These are phyloP conservation scores for Gentiana straminea DNA, from an alignment of 257 asterid species.

Conservation along the genomic window DNA sequence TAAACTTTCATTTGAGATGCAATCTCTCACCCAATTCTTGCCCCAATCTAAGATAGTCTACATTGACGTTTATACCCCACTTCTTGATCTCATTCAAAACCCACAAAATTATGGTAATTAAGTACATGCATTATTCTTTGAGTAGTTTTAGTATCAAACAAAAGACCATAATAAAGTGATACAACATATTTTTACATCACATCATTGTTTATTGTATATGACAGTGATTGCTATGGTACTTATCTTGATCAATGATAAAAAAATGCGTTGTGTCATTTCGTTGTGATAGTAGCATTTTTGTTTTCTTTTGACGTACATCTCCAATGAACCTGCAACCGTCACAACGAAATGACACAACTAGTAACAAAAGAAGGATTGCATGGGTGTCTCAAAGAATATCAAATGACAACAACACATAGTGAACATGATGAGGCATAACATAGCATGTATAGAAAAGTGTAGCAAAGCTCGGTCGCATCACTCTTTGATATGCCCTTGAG, in stretches of 20 bases:
- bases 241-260: neutral
- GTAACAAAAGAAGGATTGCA: no score
- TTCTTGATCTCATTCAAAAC: conserved; percentile 19
- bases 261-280: neutral
- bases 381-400: no score
- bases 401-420: no score
- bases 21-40: conserved; percentile 11
- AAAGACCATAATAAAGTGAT: no score
- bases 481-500: no score
- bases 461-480: no score
- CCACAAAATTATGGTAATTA: conserved; percentile 24
- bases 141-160: neutral
- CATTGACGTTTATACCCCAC: conserved; percentile 19
- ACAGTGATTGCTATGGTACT: neutral
- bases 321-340: no score
- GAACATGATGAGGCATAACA: no score
- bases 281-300: no score
- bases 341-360: no score
- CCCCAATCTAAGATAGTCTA: conserved; percentile 16
- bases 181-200: neutral
- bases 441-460: no score
- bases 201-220: neutral
- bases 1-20: conserved; percentile 18
- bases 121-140: neutral
- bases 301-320: no score